These are phyloP conservation scores for Rutstroemia sp. DNA, from an alignment of 2,329 filamentous ascomycete species.

Conservation along the genomic window DNA sequence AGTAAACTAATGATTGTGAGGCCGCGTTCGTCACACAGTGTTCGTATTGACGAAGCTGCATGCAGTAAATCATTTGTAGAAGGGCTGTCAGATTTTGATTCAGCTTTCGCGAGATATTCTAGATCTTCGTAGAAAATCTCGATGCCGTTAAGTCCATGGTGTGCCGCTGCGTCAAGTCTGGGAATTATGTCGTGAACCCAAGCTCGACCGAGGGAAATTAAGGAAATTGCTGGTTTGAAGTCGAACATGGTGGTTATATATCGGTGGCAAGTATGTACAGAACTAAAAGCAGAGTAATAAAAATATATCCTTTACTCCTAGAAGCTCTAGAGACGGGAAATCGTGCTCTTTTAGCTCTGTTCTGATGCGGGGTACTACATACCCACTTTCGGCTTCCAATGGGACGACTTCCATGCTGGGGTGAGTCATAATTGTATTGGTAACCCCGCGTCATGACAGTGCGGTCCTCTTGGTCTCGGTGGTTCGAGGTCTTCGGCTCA, in stretches of 20 bases:
- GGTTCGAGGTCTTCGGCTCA: too few species aligned
- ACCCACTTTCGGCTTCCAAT: neutral
- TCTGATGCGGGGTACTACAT: neutral
- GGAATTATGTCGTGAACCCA: slow-evolving; percentile 44
- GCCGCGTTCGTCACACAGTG: slow-evolving; percentile 48
- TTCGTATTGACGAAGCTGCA: slow-evolving; percentile 36
- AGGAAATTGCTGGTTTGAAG: slow-evolving; percentile 60
- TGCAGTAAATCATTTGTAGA: slow-evolving; percentile 38
- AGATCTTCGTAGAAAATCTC: slow-evolving; percentile 75
- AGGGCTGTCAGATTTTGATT: neutral
- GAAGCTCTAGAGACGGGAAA: neutral
- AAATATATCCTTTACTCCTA: neutral
- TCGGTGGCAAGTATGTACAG: neutral
- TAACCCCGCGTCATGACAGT: too few species aligned
- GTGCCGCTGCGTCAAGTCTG: slow-evolving; percentile 61
- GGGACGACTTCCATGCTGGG: too few species aligned
- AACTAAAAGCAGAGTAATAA: neutral
- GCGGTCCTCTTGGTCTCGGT: too few species aligned
- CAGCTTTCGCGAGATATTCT: slow-evolving; percentile 39
- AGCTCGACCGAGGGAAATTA: slow-evolving; percentile 69
- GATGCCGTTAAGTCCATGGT: slow-evolving; percentile 58
- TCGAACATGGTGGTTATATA: neutral
- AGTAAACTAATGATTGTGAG: slow-evolving; percentile 63
- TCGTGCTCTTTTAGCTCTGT: neutral
- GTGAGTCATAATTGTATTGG: too few species aligned